Base-by-base conservation (phyloP, 2,329 filamentous ascomycete species). In the Penicillium aurantiogriseum region DNA sequence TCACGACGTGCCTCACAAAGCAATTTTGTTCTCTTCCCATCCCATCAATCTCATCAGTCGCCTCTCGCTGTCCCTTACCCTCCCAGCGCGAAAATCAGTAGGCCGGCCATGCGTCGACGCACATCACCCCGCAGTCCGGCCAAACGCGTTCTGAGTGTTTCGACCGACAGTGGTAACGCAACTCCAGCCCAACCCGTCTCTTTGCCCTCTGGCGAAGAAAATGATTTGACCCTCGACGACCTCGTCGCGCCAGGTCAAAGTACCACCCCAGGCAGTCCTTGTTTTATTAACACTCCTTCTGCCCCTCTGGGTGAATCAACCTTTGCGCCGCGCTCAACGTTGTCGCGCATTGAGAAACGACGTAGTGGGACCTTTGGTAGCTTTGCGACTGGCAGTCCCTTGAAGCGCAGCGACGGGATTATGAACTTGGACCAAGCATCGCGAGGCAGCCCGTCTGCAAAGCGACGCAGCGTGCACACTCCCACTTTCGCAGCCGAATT, bases 371-470 rank as follows among this genome's bases (percentile, higher is more conserved):
- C 70, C 48, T 76, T 81, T 69, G 76, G 76, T 64, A 76, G 80
- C 46, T 76, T 80, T 48, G 79, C 84, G 19, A 79, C 83, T 21
- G 87, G 88, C 6, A 96, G 93, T 71, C 92, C 93, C 5, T 79
- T 97, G 66, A 97, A 97, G 81, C 87, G 94, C 67, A 93, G 89
- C 70, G 93, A 97, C 77, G 88, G 90, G 43, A 88, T 88, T 51
- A 93, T 96, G 89, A 91, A 91, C 68, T 78, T 95, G 48, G 92
- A 96, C 68, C 88, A 90, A 62, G 82, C 86, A 29, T 88, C 83
- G 66, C 81, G 89, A 55, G 90, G 90, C 65, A 97, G 90, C 69
- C 93, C 94, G 0, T 90, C 93, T 58, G 90, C 92, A 46, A 97
- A 97, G 80, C 85, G 94, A 63, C 86, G 94, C 68, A 97, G 92